Evolutionary conservation across 805 yeast species (phyloP).

Genomic region (Myxozyma vanderwaltii): DNA sequence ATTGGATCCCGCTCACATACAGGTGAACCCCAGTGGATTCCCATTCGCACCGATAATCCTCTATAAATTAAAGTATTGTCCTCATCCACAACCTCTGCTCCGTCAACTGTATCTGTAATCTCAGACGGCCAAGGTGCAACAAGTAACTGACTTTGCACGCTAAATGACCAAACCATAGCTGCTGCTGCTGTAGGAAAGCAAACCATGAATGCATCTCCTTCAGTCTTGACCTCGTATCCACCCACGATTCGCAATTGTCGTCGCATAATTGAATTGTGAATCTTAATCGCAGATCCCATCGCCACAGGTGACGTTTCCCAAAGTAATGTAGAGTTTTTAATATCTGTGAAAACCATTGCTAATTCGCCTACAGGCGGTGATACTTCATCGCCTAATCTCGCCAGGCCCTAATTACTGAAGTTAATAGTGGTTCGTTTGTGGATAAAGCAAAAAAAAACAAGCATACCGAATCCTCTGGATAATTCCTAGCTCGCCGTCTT

Average conservation of each 20-base stretch:
- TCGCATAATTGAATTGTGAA: slow-evolving; percentile 93
- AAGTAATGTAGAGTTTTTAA: slow-evolving; percentile 84
- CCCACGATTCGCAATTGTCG: slow-evolving; percentile 89
- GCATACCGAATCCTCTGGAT: slow-evolving; percentile 25
- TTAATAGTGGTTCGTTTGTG: background rate
- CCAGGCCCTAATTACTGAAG: slow-evolving; percentile 37
- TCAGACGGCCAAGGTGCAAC: slow-evolving; percentile 96
- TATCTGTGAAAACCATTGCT: slow-evolving; percentile 97
- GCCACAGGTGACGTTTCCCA: slow-evolving; percentile 95
- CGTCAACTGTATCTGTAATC: slow-evolving; percentile 79
- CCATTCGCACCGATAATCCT: slow-evolving; percentile 96
- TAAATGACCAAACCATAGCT: slow-evolving; percentile 92
- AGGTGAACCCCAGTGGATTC: slow-evolving; percentile 97
- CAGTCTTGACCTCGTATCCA: slow-evolving; percentile 97
- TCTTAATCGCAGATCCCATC: slow-evolving; percentile 94
- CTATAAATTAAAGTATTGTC: slow-evolving; percentile 64
- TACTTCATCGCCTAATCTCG: slow-evolving; percentile 57
- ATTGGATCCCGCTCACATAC: slow-evolving; percentile 94
- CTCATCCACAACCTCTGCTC: slow-evolving; percentile 72
- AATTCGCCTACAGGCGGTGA: slow-evolving; percentile 92
- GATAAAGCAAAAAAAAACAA: background rate
- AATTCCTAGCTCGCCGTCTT: slow-evolving; percentile 49
- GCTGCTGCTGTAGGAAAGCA: slow-evolving; percentile 90
- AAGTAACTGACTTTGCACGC: slow-evolving; percentile 81
- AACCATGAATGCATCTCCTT: slow-evolving; percentile 99